Evolutionary conservation across 495 filamentous ascomycete genomes (phyloP).

Genomic region (Xylaria nigripes): DNA sequence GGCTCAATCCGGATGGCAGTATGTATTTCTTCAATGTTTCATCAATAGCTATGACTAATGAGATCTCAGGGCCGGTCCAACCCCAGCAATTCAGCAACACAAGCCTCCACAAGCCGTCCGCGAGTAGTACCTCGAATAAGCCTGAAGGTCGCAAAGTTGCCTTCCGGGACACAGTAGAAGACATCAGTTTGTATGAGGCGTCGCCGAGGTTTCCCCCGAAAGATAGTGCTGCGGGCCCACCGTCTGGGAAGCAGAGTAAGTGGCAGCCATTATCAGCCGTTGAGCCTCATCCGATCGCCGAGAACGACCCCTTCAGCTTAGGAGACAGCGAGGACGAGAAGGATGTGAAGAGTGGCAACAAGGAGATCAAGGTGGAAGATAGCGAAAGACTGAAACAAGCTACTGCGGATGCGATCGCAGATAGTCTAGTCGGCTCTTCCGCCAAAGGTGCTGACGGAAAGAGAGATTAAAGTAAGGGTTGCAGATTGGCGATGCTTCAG

Average conservation of each 20-base stretch:
- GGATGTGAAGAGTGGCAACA: slow-evolving; percentile 54
- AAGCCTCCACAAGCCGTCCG: slow-evolving; percentile 68
- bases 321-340: slow-evolving; percentile 95
- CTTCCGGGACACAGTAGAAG: slow-evolving; percentile 67
- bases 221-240: slow-evolving; percentile 18
- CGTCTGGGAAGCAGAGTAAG: slow-evolving; percentile 67
- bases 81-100: slow-evolving; percentile 45
- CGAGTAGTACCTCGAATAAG: slow-evolving; percentile 41
- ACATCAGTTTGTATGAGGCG: slow-evolving; percentile 67
- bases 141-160: slow-evolving; percentile 65
- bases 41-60: slow-evolving; percentile 8
- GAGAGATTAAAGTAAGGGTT: slow-evolving; percentile 6
- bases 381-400: slow-evolving; percentile 62
- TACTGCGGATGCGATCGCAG: slow-evolving; percentile 57
- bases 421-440: slow-evolving; percentile 34
- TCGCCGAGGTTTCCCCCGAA: slow-evolving; percentile 46
- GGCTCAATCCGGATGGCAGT: slow-evolving; percentile 64
- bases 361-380: slow-evolving; percentile 53
- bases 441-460: slow-evolving; percentile 18
- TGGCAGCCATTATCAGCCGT: slow-evolving; percentile 91
- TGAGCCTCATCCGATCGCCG: slow-evolving; percentile 77
- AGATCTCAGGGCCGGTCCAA: slow-evolving; percentile 16
- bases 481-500: neutral
- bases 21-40: slow-evolving; percentile 40
- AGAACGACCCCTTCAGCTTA: slow-evolving; percentile 93